Evolutionary conservation across 129 eudicot genomes (phyloP).

Genomic region (Artemisia tridentata): DNA sequence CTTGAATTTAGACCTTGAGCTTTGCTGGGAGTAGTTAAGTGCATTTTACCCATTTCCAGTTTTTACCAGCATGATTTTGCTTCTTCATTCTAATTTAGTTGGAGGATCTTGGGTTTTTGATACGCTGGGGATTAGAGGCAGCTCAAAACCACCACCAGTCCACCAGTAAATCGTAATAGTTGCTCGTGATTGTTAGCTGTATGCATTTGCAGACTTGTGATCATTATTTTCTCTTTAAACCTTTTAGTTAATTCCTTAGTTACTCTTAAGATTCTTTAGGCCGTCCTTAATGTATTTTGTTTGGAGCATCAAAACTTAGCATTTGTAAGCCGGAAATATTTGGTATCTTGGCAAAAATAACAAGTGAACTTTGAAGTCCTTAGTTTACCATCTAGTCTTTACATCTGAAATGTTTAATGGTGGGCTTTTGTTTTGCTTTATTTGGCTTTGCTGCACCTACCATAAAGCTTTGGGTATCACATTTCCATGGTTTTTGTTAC

Average conservation of each 20-base stretch:
- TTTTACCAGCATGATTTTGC: not conserved
- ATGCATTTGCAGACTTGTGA: not conserved
- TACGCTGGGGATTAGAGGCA: not conserved
- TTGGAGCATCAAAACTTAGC: not conserved
- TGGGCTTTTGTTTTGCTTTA: not conserved
- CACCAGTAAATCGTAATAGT: no score
- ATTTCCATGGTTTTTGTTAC: constrained; percentile 13
- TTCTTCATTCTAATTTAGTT: not conserved
- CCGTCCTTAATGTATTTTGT: not conserved
- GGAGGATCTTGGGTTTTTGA: constrained; percentile 9
- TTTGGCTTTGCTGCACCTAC: constrained; percentile 4
- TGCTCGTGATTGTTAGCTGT: not conserved
- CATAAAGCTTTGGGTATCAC: not conserved
- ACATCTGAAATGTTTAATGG: not conserved
- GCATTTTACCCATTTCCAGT: not conserved
- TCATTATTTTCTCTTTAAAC: not conserved
- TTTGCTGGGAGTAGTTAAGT: not conserved
- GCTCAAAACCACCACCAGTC: no score
- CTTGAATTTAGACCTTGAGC: not conserved
- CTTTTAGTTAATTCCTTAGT: constrained; percentile 10
- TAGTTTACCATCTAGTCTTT: not conserved
- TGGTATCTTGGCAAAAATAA: not conserved
- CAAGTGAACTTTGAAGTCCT: not conserved
- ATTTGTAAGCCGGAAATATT: constrained; percentile 13
- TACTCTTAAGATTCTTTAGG: not conserved